Base-by-base conservation (phyloP, 2,329 filamentous ascomycete genomes). In the Corynespora cassiicola region DNA sequence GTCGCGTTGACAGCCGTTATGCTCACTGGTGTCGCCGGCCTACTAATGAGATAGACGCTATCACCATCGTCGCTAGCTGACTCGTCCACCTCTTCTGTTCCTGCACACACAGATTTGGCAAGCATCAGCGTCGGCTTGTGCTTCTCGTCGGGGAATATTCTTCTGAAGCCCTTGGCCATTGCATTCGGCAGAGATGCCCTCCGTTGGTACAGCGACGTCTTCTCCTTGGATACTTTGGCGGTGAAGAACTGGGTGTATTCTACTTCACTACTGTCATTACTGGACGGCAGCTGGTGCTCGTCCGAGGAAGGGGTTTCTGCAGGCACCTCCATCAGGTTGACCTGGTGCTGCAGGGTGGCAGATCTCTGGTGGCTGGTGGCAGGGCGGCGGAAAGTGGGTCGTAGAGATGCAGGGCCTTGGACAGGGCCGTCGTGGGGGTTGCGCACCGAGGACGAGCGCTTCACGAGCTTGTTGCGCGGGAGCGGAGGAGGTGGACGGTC, bases 281-380 rank as follows among this genome's bases (percentile, higher is more conserved):
- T 50, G 3, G 51, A 36, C 6, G 46, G 52, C 6, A 48, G 48
- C 14, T 44, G 40, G 11, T 38, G 51, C 20, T 54, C 52, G 32
- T 57, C 54, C 7, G 39, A 26, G 1, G 58, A 53, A 7, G 49
- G 36, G 20, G 61, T 36, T 30, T 63, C 61, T 23, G 42, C 38
- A 4, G 58, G 55, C 44, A 56, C 56, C 18, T 61, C 60, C 20
- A 68, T 42, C 29, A 60, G 48, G 12, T 53, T 67, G 24, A 66
- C 63, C 25, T 68, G 71, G 45, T 83, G 78, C 52, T 87, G 82
- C 18, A 89, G 71, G 1, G 85, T 88, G 21, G 82, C 83, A 29
- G 85, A 87, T 54, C 88, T 78, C 63, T 91, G 86, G 59, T 90
- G 87, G 64, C 87, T 90, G 12, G 88, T 91, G 29, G 86, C 86